Evolutionary conservation across 2,329 filamentous ascomycete species (phyloP), one percentile per base, ranked within the genome.

Genomic region (Raffaelea albimanens): DNA sequence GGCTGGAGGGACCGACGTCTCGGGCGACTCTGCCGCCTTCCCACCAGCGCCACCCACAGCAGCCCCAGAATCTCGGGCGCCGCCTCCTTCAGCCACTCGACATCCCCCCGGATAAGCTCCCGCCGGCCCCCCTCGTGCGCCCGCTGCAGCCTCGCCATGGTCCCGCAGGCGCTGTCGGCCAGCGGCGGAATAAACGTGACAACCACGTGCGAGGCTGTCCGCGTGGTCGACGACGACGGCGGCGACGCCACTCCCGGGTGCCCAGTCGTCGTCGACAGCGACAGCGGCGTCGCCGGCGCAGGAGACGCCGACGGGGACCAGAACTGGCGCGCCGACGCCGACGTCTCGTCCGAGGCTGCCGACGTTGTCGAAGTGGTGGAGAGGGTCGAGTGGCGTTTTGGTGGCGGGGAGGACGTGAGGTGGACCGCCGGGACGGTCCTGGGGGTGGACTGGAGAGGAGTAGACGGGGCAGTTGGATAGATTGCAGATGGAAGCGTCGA

Each of bases 171-270:
- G 3, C 61, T 59, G 44, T 66, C 63, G 48, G 62, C 61, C 7
- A 66, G 56, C 0, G 63, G 58, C 16, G 63, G 63, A 43, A 65
- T 59, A 51, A 62, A 66, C 0, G 59, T 62, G 19, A 64, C 50
- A 16, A 38, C 34, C 13, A 38, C 34, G 34, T 38, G 33, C 33
- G 41, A 40, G 45, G 22, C n/a, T 7, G 7, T 18, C 5, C 10
- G 31, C 7, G 4, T 34, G 9, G 10, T 5, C 13, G 25, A 2
- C 10, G 21, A 18, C 14, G 20, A 7, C 2, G 34, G 10, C 19
- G 36, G n/a, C 13, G 22, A 39, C 13, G 42, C 8, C 1, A 16
- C 16, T 18, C 13, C 10, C 2, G 19, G 43, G n/a, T 5, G 39
- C 9, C n/a, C 44, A 21, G 2, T 20, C 45, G n/a, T 29, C 16